Percentiles rank a stretch among this genome's conserved stretches.
Conservation (phyloP, 768 basidiomycete species). For the Ramaria rubella region DNA sequence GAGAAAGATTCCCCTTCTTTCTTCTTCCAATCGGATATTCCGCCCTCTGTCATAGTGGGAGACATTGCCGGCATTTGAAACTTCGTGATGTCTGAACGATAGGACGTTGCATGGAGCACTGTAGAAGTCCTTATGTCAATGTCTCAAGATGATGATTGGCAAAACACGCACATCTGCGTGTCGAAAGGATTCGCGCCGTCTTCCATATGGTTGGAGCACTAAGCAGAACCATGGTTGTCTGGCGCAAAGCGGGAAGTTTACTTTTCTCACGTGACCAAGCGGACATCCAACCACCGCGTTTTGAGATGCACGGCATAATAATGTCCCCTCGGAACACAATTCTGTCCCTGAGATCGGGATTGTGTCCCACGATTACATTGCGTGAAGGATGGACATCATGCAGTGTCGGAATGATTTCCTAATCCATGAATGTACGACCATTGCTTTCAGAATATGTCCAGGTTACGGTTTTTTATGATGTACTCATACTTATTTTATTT, state of each 20-base stretch:
- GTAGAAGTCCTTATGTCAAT: conserved; percentile 4
- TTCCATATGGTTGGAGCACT: neutral
- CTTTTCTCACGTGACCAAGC: neutral
- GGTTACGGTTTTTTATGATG: no score
- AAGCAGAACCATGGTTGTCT: neutral
- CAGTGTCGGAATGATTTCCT: no score
- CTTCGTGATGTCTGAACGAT: conserved; percentile 71
- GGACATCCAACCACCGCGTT: neutral
- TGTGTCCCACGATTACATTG: no score
- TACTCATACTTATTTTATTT: no score
- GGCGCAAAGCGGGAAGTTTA: neutral
- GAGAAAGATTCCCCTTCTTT: conserved; percentile 88
- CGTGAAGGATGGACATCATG: no score
- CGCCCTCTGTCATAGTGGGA: conserved; percentile 99
- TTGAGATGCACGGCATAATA: no score
- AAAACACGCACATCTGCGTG: neutral
- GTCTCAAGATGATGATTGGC: neutral
- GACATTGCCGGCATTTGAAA: conserved; percentile 99
- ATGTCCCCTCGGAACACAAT: no score
- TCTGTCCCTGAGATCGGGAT: no score
- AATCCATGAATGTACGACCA: no score
- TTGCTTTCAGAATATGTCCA: no score
- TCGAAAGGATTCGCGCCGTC: neutral
- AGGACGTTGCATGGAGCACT: conserved; percentile 83
- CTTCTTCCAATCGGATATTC: conserved; percentile 96